These are phyloP conservation scores for Quillaja saponaria DNA, from an alignment of 306 rosid genomes.

Conservation along the genomic window DNA sequence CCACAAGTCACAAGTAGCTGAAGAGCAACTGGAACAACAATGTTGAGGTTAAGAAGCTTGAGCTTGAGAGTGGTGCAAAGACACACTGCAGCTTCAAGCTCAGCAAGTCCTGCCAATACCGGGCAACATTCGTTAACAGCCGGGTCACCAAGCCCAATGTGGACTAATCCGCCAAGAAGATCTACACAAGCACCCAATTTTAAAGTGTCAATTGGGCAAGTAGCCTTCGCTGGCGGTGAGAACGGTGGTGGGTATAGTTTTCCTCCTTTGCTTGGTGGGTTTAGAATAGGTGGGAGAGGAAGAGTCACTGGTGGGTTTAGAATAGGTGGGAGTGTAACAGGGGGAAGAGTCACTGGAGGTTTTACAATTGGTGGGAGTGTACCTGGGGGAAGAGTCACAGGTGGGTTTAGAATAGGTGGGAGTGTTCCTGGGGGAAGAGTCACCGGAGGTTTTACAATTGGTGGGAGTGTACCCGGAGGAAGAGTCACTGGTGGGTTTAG, in stretches of 20 bases:
- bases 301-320: background rate
- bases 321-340: background rate
- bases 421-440: conserved; percentile 8
- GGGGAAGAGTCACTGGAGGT: background rate
- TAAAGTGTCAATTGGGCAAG: conserved; percentile 84
- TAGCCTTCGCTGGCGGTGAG: conserved; percentile 33
- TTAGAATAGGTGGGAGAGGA: background rate
- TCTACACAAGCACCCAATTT: conserved; percentile 86
- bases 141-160: conserved; percentile 79
- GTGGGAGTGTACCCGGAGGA: conserved; percentile 26
- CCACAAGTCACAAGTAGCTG: conserved; percentile 93
- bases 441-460: conserved; percentile 22
- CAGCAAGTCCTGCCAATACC: conserved; percentile 68
- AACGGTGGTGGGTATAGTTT: conserved; percentile 48
- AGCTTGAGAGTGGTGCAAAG: conserved; percentile 89
- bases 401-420: conserved; percentile 9
- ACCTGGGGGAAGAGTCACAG: conserved; percentile 21
- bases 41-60: conserved; percentile 79
- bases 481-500: background rate
- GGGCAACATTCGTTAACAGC: conserved; percentile 81
- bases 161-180: conserved; percentile 73
- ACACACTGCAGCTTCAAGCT: conserved; percentile 80
- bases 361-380: conserved; percentile 6
- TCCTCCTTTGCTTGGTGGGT: conserved; percentile 29
- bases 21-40: conserved; percentile 81